Conservation (phyloP, 2,329 filamentous ascomycete genomes). For the Pseudogymnoascus sp. region DNA sequence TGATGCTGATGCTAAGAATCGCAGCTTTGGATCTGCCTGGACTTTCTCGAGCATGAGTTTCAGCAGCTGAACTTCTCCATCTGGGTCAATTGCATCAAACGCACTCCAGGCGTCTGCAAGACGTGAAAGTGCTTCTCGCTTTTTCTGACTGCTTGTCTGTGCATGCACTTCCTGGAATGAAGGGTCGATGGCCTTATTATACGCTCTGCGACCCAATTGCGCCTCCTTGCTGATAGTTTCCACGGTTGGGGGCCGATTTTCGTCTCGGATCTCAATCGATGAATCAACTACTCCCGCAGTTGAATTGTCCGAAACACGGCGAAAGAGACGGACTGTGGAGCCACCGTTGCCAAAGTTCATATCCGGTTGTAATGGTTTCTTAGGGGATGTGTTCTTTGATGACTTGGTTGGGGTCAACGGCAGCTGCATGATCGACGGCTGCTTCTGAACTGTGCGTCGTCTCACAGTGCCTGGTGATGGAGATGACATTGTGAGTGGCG, state of each 20-base stretch:
- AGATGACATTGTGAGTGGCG: slow-evolving; percentile 48
- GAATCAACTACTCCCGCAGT: slow-evolving; percentile 17
- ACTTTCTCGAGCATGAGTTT: slow-evolving; percentile 68
- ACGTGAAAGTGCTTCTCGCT: slow-evolving; percentile 74
- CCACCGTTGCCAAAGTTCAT: slow-evolving; percentile 90
- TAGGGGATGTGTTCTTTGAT: slow-evolving; percentile 28
- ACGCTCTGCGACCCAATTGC: slow-evolving; percentile 70
- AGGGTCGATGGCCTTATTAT: slow-evolving; percentile 72
- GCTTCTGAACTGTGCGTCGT: slow-evolving; percentile 43
- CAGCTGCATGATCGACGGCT: slow-evolving; percentile 30
- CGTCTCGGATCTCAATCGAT: slow-evolving; percentile 36
- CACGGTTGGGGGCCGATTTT: slow-evolving; percentile 53
- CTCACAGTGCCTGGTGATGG: slow-evolving; percentile 49
- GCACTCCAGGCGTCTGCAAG: slow-evolving; percentile 79
- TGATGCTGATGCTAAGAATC: neutral
- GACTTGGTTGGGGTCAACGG: slow-evolving; percentile 24
- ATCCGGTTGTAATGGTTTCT: slow-evolving; percentile 77
- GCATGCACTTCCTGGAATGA: slow-evolving; percentile 78
- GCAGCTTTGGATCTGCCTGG: slow-evolving; percentile 59
- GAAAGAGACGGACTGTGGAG: slow-evolving; percentile 86
- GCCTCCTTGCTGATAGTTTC: slow-evolving; percentile 70
- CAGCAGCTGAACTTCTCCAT: slow-evolving; percentile 80
- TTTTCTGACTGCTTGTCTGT: slow-evolving; percentile 61
- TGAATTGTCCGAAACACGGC: slow-evolving; percentile 68
- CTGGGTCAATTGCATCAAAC: slow-evolving; percentile 80